A percentile compares a stretch with the other conserved stretches of the same genome.
Conservation (phyloP, 2,329 filamentous ascomycete species). For the Penicillium glabrum region DNA sequence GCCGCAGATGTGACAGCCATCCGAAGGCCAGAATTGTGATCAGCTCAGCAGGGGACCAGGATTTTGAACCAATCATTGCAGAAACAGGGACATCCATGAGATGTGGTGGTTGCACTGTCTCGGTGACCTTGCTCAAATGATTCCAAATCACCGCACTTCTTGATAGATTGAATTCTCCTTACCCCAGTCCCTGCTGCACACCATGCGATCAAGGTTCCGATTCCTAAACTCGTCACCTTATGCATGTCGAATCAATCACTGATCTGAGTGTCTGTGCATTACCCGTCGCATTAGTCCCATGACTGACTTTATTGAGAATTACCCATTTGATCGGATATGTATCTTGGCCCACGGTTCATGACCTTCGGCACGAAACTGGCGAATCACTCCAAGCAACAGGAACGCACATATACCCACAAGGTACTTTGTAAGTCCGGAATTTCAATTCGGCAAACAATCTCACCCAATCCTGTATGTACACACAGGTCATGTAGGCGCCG, state of each 20-base stretch:
- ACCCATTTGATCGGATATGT: neutral
- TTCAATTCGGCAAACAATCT: neutral
- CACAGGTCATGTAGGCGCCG: neutral
- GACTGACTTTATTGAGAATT: neutral
- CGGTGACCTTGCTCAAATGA: constrained; percentile 3
- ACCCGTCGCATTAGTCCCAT: neutral
- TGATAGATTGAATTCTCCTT: constrained; percentile 3
- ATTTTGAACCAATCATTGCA: constrained; percentile 7
- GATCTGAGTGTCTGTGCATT: neutral
- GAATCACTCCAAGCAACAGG: neutral
- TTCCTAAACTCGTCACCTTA: neutral
- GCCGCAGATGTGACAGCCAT: constrained; percentile 17
- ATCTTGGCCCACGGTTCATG: neutral
- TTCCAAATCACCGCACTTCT: constrained; percentile 7
- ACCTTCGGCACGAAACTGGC: neutral
- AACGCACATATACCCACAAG: neutral
- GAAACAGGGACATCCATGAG: neutral
- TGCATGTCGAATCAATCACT: neutral
- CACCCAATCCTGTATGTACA: neutral
- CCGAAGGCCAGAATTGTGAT: constrained; percentile 8
- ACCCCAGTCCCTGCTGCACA: neutral
- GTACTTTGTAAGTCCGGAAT: neutral
- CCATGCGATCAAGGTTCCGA: neutral
- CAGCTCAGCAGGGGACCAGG: constrained; percentile 1
- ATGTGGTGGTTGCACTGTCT: constrained; percentile 1